Conservation (phyloP, 352 stramenopile genomes). For the Aphanomyces astaci region DNA sequence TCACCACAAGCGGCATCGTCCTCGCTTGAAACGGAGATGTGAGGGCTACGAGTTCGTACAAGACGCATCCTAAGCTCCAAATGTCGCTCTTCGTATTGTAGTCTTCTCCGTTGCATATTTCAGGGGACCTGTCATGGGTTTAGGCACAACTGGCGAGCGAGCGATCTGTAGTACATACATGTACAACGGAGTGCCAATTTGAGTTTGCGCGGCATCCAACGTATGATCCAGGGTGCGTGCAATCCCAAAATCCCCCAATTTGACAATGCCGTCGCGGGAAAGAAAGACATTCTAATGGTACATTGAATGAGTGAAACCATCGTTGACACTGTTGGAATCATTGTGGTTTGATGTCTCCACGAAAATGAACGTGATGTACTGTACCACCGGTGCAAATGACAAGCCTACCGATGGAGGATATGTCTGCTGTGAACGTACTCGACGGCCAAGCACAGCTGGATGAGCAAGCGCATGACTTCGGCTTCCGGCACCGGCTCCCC, state of each 20-base stretch:
- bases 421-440: constrained; percentile 48
- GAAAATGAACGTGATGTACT: constrained; percentile 19
- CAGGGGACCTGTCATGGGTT: constrained; percentile 39
- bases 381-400: no score
- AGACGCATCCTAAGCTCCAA: constrained; percentile 75
- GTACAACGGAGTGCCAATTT: constrained; percentile 69
- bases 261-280: constrained; percentile 46
- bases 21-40: constrained; percentile 51
- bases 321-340: constrained; percentile 4
- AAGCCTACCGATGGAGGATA: constrained; percentile 55
- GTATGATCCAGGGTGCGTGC: constrained; percentile 38
- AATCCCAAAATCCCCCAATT: constrained; percentile 68
- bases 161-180: constrained; percentile 33
- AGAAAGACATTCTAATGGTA: constrained; percentile 43
- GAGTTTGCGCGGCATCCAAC: constrained; percentile 41
- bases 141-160: not conserved
- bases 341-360: constrained; percentile 54
- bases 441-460: constrained; percentile 52
- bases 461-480: constrained; percentile 59
- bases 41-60: constrained; percentile 65
- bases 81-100: constrained; percentile 75
- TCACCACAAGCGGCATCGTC: constrained; percentile 49
- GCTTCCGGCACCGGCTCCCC: constrained; percentile 29
- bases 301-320: not conserved
- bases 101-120: constrained; percentile 50